Conservation (phyloP, 306 rosid species). For the Cicer judaicum region DNA sequence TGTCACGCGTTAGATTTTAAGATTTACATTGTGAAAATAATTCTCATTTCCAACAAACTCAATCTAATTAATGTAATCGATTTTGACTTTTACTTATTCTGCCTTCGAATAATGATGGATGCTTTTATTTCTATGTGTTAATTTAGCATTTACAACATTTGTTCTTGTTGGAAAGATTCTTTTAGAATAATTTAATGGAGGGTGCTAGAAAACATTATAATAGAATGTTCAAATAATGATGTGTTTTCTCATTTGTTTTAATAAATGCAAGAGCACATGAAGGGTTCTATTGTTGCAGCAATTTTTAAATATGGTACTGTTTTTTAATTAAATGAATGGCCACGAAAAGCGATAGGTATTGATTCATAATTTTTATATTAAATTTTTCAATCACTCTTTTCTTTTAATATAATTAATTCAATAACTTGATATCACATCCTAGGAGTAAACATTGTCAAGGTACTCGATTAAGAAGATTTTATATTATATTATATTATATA, state of each 20-base stretch:
- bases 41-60: too few species aligned
- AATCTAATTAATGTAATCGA: too few species aligned
- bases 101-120: too few species aligned
- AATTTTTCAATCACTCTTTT: conserved; percentile 38
- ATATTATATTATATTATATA: too few species aligned
- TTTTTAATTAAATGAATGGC: conserved; percentile 55
- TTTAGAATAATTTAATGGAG: conserved; percentile 37
- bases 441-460: too few species aligned
- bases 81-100: too few species aligned
- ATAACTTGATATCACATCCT: neutral
- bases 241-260: conserved; percentile 51
- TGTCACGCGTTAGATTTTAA: too few species aligned
- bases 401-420: conserved; percentile 11
- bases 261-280: conserved; percentile 70
- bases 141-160: too few species aligned
- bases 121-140: too few species aligned
- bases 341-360: conserved; percentile 53
- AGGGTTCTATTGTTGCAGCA: conserved; percentile 62
- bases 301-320: conserved; percentile 33
- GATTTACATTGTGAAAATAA: too few species aligned
- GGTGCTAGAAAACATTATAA: conserved; percentile 41
- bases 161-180: neutral
- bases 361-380: conserved; percentile 20
- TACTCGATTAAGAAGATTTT: too few species aligned
- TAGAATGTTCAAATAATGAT: conserved; percentile 34